Base-by-base conservation (phyloP, 2,329 filamentous ascomycete species). In the Truncatella angustata region DNA sequence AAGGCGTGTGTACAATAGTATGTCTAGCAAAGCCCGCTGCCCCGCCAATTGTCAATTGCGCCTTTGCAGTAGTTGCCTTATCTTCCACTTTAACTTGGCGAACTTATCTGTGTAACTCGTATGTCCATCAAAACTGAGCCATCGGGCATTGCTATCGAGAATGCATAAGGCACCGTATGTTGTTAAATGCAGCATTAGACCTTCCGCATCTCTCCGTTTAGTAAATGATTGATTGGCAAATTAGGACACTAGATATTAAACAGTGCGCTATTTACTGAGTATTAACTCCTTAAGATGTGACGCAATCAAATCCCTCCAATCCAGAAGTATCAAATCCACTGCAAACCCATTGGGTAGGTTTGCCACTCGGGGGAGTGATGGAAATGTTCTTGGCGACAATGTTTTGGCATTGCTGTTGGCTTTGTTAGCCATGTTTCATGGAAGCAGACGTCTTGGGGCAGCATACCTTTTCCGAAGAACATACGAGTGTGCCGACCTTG, bases 391-490 rank as follows among this genome's bases (percentile, higher is more conserved):
- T 30, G 5, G 50, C 50, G 11, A 47, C n/a, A 11, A 52, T 52
- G 14, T 52, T 48, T 18, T 6, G n/a, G 18, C 50, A 52, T 52
- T 52, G 50, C 50, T 52, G n/a, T 20, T n/a, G n/a, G n/a, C n/a
- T n/a, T n/a, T n/a, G n/a, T n/a, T n/a, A n/a, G n/a, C n/a, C n/a
- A n/a, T n/a, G n/a, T n/a, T n/a, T n/a, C n/a, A n/a, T n/a, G n/a
- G n/a, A n/a, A n/a, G n/a, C n/a, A n/a, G n/a, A n/a, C n/a, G n/a
- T n/a, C n/a, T 18, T 4, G 9, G 14, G 1, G 23, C 1, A 61
- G 68, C 78, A 74, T 23, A 80, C 80, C 16, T 65, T 67, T 3
- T 67, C 63, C 49, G 73, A 76, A 36, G 74, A 77, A 54, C 76
- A 79, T 7, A 77, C 72, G 50, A 79, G 67, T 2, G 69, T 75